These are phyloP conservation scores for Nelumbo lutea DNA, from an alignment of 164 flowering plant species.

Conservation along the genomic window DNA sequence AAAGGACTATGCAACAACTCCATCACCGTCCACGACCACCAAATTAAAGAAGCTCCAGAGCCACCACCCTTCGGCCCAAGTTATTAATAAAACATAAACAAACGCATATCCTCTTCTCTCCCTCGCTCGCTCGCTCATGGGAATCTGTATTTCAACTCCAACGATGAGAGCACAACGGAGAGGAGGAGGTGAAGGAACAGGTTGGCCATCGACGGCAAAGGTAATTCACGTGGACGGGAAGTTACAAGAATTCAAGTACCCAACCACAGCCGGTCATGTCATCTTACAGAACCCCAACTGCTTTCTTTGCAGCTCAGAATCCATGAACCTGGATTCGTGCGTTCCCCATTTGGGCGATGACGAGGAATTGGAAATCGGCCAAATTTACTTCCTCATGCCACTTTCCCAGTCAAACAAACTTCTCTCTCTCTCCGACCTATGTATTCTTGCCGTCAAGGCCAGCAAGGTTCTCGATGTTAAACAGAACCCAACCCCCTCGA, in stretches of 20 bases:
- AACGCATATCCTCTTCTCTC: constrained; percentile 10
- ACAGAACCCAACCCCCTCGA: not conserved
- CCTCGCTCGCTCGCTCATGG: constrained; percentile 26
- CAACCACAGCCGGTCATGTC: constrained; percentile 30
- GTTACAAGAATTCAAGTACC: constrained; percentile 40
- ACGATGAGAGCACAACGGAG: constrained; percentile 1
- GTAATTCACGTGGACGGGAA: constrained; percentile 46
- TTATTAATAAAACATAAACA: not conserved
- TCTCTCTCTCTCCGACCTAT: constrained; percentile 46
- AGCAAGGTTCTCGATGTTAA: constrained; percentile 25
- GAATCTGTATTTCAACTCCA: constrained; percentile 37
- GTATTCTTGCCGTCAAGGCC: constrained; percentile 55
- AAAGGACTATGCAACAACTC: too few species aligned
- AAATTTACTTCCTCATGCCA: constrained; percentile 60
- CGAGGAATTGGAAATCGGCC: constrained; percentile 45
- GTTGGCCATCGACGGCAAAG: constrained; percentile 23
- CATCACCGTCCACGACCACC: too few species aligned
- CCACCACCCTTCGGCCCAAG: not conserved
- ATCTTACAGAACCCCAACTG: constrained; percentile 36
- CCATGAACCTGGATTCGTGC: constrained; percentile 33
- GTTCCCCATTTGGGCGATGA: constrained; percentile 28
- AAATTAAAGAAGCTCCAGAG: too few species aligned
- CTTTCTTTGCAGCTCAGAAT: constrained; percentile 59
- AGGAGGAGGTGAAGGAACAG: not conserved
- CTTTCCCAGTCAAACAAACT: constrained; percentile 24